phyloP scores from a whole-genome alignment of 1,284 basidiomycete species.

The Omphalotus olearius region DNA sequence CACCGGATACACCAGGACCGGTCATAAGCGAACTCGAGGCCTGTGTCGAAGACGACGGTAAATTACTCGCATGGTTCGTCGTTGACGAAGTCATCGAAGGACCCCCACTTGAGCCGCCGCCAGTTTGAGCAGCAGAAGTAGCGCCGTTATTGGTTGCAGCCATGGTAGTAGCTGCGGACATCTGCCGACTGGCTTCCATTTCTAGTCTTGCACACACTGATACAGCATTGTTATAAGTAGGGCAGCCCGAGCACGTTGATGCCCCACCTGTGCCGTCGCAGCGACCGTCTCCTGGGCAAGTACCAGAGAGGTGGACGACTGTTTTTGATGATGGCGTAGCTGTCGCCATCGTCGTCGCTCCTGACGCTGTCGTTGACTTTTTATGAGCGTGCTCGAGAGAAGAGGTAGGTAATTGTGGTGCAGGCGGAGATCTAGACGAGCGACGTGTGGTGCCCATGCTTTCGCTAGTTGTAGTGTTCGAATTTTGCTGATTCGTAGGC shows the following conservation, averaged over 20 bases:
- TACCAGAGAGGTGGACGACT: slow-evolving; percentile 40
- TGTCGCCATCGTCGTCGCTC: not conserved
- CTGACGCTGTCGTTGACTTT: not conserved
- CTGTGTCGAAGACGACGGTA: slow-evolving; percentile 1
- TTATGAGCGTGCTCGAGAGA: not conserved
- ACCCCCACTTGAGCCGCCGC: not conserved
- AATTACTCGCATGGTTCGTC: slow-evolving; percentile 19
- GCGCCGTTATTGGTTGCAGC: slow-evolving; percentile 11
- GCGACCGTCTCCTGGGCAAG: slow-evolving; percentile 92
- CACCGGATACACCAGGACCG: not conserved
- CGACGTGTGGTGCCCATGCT: not conserved
- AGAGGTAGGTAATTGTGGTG: not conserved
- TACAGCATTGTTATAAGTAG: slow-evolving; percentile 85
- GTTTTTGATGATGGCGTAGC: not conserved
- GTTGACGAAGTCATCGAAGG: slow-evolving; percentile 3
- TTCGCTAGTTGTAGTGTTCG: not conserved
- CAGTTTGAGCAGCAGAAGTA: slow-evolving; percentile 15
- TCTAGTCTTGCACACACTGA: slow-evolving; percentile 36
- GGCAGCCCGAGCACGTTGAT: slow-evolving; percentile 87
- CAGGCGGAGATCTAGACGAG: not conserved
- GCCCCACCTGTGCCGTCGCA: slow-evolving; percentile 95
- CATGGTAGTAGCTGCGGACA: not conserved
- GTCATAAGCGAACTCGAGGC: slow-evolving; percentile 25
- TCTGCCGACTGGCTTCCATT: slow-evolving; percentile 19
- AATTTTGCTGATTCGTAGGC: not conserved